Evolutionary conservation across 768 basidiomycete species (phyloP), one percentile per base, ranked within the genome.

Genomic region (Chlorophyllum brunneum): DNA sequence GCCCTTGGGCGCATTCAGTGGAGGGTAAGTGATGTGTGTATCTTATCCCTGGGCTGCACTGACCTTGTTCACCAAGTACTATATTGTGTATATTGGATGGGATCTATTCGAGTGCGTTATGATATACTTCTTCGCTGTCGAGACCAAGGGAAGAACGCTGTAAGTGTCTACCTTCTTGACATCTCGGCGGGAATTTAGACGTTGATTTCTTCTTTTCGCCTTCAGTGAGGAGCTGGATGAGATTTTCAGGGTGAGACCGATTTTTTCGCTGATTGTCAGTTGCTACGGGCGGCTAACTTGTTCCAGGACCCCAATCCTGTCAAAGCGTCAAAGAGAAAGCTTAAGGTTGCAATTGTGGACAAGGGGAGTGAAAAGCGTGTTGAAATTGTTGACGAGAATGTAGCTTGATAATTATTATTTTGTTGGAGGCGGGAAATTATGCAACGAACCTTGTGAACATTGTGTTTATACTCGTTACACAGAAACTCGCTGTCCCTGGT

Each of bases 61-160:
- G 36, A 16, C 4, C 16, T 23, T 26, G 2, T 39, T 7, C 24
- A 15, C 37, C 0, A 38, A 70, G 66, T 70, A 69, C 52, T 70
- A 69, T 47, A 67, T 69, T 23, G 70, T 75, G n/a, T 72, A 68
- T 46, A 56, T 72, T 24, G 70, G 55, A 5, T 72, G 72, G 70
- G 70, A 72, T 60, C 63, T 74, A 27, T 65, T 72, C 33, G 70
- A 72, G 60, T 70, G 67, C 33, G 44, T 61, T 5, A 58, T 72
- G 9, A 67, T 74, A 41, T 72, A 62, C 50, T 67, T 71, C 58
- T 72, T 65, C 36, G 74, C 67, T 6, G 71, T 75, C 1, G 74
- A 75, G 52, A 75, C 74, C 2, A 67, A 70, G 44, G 71, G 74
- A 27, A 64, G 72, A 34, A 74, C 74, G 16, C 59, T 75, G 71